Percentiles rank a stretch among this genome's conserved stretches.
Conservation (phyloP, 306 rosid species). For the Parietaria judaica region DNA sequence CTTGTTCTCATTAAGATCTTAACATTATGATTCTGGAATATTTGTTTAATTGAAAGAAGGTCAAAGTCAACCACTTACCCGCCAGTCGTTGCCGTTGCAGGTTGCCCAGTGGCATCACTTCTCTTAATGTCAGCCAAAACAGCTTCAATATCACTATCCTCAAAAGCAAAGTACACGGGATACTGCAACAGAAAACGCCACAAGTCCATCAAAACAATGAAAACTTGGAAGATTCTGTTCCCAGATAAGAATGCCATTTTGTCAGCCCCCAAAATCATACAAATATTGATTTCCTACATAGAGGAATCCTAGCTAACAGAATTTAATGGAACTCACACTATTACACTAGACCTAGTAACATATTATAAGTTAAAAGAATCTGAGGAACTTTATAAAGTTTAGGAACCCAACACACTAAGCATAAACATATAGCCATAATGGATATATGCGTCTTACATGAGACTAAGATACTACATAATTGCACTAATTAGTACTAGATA, state of each 20-base stretch:
- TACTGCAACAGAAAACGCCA: conserved; percentile 51
- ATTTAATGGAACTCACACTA: no score
- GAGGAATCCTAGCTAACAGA: background rate
- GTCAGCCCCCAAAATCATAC: no score
- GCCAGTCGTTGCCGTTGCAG: conserved; percentile 97
- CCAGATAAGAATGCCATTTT: background rate
- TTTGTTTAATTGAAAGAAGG: no score
- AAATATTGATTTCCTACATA: background rate
- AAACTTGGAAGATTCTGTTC: background rate
- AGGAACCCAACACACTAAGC: no score
- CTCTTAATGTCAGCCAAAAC: conserved; percentile 79
- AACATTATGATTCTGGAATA: background rate
- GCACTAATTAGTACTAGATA: no score
- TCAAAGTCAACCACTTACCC: conserved; percentile 50
- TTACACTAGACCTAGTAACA: no score
- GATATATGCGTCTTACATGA: no score
- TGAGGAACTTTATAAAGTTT: no score
- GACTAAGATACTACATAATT: no score
- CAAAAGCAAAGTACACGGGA: conserved; percentile 96
- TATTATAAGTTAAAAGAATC: no score
- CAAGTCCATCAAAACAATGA: conserved; percentile 9
- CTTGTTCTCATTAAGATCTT: background rate
- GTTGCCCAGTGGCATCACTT: conserved; percentile 91
- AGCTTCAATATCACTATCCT: conserved; percentile 58
- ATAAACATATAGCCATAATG: no score